Evolutionary conservation across 73 alveolate species (phyloP), one percentile per base, ranked within the genome.

Genomic region (Tetrahymena elliotti): DNA sequence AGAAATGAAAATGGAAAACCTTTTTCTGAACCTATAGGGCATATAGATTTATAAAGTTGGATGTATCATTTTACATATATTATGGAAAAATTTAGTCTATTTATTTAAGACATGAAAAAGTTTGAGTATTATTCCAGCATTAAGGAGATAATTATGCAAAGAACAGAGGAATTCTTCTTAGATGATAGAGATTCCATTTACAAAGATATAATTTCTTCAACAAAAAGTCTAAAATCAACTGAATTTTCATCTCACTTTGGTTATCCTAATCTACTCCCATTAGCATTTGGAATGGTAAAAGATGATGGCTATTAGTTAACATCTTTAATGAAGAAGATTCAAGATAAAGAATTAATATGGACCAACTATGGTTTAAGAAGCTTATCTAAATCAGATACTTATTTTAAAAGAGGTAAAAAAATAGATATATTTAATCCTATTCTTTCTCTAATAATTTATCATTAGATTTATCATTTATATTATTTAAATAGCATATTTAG

Each of bases 221-320:
- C 0, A 3, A 96, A 94, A 94, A 97, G 95, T 94, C 93, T 84
- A 12, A 54, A 53, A 93, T 96, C 94, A 83, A 94, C 94, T 38
- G 95, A 97, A 13, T 97, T 34, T 93, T 96, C 97, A 82, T 95
- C 97, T 2, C 99, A 98, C 95, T 37, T 94, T 24, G 98, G 99
- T n/a, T 96, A 96, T 94, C 96, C 97, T 84, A 98, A 97, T 84
- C 94, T 97, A 96, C 96, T 97, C 52, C 98, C 99, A 83, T 33
- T 98, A n/a, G 96, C 97, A 96, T 97, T 97, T 95, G 99, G 99
- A 7, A 53, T 96, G 13, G 88, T 94, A 33, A 34, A 93, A 94
- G 54, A 35, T 31, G 84, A 47, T 33, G 68, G 54, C 94, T 68
- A 68, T 31, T n/a, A 68, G 6, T 36, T 68, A 10, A 3, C 24